Evolutionary conservation across 345 rosid species (phyloP).

Genomic region (Citrus maxima): DNA sequence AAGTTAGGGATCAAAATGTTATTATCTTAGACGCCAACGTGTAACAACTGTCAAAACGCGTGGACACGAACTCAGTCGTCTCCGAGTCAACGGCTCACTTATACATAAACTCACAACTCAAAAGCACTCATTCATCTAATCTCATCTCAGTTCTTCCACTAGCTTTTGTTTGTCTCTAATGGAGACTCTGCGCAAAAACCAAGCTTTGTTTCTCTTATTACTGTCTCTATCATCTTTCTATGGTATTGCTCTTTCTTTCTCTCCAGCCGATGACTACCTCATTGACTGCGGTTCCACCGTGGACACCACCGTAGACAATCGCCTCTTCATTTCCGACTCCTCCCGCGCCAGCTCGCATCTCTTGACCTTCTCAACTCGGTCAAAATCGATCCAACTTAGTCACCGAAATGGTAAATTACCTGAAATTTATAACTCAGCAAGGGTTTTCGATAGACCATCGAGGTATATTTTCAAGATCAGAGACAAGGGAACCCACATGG

Average conservation of each 20-base stretch:
- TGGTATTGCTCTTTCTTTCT: slow-evolving; percentile 29
- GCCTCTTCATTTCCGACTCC: slow-evolving; percentile 59
- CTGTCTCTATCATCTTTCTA: slow-evolving; percentile 17
- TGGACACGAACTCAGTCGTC: slow-evolving; percentile 3
- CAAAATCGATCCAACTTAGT: slow-evolving; percentile 32
- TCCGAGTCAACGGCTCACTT: not conserved
- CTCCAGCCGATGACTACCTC: slow-evolving; percentile 61
- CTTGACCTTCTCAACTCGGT: slow-evolving; percentile 27
- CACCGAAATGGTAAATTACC: slow-evolving; percentile 29
- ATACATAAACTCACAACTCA: not conserved
- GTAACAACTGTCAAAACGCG: slow-evolving; percentile 17
- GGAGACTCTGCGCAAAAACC: slow-evolving; percentile 18
- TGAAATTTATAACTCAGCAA: slow-evolving; percentile 62
- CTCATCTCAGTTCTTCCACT: too few relatives aligned
- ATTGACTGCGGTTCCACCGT: slow-evolving; percentile 64
- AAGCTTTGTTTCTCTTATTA: slow-evolving; percentile 6
- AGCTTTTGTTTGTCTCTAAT: not conserved
- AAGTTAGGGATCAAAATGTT: too few relatives aligned
- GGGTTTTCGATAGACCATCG: slow-evolving; percentile 57
- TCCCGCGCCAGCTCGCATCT: slow-evolving; percentile 24
- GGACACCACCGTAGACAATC: slow-evolving; percentile 52
- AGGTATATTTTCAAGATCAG: slow-evolving; percentile 59
- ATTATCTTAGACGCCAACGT: not conserved
- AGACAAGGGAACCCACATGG: slow-evolving; percentile 66
- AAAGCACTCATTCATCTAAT: not conserved